phyloP scores from a whole-genome alignment of 495 filamentous ascomycete species.

The Parathielavia hyrcaniae region DNA sequence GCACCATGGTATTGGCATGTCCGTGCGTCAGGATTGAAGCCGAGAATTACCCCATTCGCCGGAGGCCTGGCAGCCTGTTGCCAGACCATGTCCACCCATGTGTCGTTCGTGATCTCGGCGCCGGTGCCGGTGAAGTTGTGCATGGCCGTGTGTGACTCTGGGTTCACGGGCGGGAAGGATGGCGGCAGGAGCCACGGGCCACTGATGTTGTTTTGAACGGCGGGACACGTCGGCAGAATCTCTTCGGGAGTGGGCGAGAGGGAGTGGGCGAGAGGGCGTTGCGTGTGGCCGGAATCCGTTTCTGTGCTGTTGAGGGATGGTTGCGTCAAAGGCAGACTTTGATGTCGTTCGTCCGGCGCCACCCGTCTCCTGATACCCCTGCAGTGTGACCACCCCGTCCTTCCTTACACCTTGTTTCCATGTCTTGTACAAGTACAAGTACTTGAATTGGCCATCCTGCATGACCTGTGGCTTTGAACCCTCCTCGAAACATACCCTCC shows the following conservation, averaged over 20 bases:
- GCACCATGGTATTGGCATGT: background rate
- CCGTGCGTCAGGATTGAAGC: slow-evolving; percentile 3
- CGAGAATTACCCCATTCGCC: slow-evolving; percentile 6
- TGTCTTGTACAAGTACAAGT: slow-evolving; percentile 1
- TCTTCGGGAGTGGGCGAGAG: background rate
- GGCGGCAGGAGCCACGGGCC: background rate
- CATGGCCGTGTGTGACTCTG: background rate
- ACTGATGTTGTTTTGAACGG: background rate
- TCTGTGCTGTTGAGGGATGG: background rate
- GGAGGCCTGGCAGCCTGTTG: background rate
- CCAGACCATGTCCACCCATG: background rate
- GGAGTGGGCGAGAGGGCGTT: background rate
- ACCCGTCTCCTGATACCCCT: slow-evolving; percentile 2
- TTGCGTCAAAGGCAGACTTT: background rate
- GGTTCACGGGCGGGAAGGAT: background rate
- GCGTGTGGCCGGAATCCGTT: background rate
- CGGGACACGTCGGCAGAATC: background rate
- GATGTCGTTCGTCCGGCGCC: background rate
- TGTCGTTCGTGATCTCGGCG: background rate
- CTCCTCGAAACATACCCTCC: background rate
- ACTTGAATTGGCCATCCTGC: slow-evolving; percentile 1
- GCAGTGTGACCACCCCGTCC: slow-evolving; percentile 4
- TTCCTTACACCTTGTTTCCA: background rate
- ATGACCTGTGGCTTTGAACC: background rate
- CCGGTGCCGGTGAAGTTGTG: background rate